phyloP scores from a whole-genome alignment of 169 alveolate species.

The Perkinsus marinus region DNA sequence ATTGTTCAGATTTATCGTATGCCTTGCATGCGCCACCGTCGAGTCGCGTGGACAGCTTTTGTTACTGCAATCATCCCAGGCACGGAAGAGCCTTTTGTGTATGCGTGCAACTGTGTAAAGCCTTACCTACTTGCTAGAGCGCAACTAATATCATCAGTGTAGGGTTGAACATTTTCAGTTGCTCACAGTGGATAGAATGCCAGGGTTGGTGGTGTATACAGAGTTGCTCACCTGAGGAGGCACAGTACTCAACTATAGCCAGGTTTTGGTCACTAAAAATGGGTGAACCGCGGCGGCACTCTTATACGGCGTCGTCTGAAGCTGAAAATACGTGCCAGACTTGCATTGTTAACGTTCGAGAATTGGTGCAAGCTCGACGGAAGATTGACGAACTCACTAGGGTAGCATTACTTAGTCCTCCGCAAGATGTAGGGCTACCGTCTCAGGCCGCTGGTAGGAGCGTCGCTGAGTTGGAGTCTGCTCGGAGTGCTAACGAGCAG shows the following conservation, averaged over 20 bases:
- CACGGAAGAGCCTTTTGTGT: too few species aligned
- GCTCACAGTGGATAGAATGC: too few species aligned
- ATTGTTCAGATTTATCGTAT: background rate
- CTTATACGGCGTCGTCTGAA: background rate
- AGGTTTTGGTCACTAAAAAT: background rate
- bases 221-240: too few species aligned
- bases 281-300: background rate
- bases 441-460: background rate
- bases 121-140: too few species aligned
- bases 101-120: too few species aligned
- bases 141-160: too few species aligned
- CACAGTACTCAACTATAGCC: background rate
- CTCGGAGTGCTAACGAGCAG: background rate
- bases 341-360: background rate
- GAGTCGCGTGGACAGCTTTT: background rate
- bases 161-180: too few species aligned
- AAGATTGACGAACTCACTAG: background rate
- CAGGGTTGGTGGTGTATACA: too few species aligned
- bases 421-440: background rate
- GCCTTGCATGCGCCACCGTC: too few species aligned
- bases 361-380: background rate
- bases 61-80: background rate
- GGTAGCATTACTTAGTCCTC: background rate
- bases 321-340: background rate
- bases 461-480: background rate